Conservation (phyloP, 768 basidiomycete species). For the Russula sp. region DNA sequence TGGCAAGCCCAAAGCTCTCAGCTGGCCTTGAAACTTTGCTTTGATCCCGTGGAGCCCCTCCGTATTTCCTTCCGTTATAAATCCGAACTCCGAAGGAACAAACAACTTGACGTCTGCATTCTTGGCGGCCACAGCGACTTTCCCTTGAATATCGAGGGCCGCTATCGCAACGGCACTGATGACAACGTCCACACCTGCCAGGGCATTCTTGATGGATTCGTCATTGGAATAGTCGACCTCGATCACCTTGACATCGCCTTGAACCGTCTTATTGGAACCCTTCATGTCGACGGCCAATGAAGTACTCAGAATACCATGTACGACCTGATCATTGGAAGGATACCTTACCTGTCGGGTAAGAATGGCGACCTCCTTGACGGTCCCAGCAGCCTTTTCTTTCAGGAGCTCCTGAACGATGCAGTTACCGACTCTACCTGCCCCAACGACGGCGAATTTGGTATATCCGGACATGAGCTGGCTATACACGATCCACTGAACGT, state of each 20-base stretch:
- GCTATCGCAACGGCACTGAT: not conserved
- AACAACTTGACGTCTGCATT: not conserved
- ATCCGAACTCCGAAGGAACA: not conserved
- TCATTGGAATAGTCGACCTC: not conserved
- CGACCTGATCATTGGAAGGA: not conserved
- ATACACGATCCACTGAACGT: not conserved
- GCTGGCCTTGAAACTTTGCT: too few relatives aligned
- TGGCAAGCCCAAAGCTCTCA: not conserved
- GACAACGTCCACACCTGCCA: not conserved
- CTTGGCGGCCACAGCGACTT: not conserved
- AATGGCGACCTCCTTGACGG: slow-evolving; percentile 21
- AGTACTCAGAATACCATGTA: not conserved
- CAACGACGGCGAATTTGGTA: slow-evolving; percentile 27
- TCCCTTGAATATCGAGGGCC: not conserved
- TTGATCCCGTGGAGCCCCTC: too few relatives aligned
- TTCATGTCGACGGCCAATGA: not conserved
- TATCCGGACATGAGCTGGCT: slow-evolving; percentile 27
- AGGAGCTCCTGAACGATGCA: slow-evolving; percentile 23
- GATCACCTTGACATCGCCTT: not conserved
- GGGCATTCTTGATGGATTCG: not conserved
- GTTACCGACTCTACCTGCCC: slow-evolving; percentile 26
- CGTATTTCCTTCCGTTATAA: too few relatives aligned
- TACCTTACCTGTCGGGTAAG: slow-evolving; percentile 25
- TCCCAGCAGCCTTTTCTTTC: slow-evolving; percentile 19
- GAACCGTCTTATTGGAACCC: not conserved